Conservation (phyloP, 768 basidiomycete genomes). For the Bullera alba region DNA sequence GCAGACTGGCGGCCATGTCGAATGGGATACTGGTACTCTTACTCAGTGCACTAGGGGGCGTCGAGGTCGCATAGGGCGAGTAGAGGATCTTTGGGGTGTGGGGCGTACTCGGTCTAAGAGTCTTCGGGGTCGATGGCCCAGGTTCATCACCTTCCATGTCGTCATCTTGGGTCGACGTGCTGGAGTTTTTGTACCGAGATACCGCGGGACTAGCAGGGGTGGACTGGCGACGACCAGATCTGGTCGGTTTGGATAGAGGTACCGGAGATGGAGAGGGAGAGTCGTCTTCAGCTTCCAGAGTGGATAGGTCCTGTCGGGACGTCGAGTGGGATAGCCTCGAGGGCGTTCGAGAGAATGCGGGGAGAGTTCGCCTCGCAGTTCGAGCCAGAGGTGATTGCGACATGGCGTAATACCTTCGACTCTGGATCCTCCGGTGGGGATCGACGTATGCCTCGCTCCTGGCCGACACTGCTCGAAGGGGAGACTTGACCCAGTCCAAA, state of each 20-base stretch:
- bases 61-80: conserved; percentile 31
- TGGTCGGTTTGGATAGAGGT: too few species aligned
- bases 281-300: conserved; percentile 3
- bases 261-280: not conserved
- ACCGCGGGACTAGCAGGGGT: too few species aligned
- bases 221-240: too few species aligned
- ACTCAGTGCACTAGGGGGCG: conserved; percentile 25
- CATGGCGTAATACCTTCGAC: conserved; percentile 13
- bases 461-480: too few species aligned
- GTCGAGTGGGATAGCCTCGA: conserved; percentile 28
- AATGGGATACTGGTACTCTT: conserved; percentile 38
- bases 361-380: conserved; percentile 19
- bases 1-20: conserved; percentile 34
- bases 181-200: too few species aligned
- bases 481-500: too few species aligned
- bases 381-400: conserved; percentile 38
- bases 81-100: conserved; percentile 32
- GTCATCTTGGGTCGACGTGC: too few species aligned
- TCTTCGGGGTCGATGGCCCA: too few species aligned
- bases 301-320: conserved; percentile 7
- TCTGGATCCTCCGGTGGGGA: too few species aligned
- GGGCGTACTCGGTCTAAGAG: too few species aligned
- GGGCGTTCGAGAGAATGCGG: conserved; percentile 27
- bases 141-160: too few species aligned
- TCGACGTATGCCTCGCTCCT: too few species aligned